Conservation (phyloP, 805 yeast species). For the Cyberlindnera mrakii region DNA sequence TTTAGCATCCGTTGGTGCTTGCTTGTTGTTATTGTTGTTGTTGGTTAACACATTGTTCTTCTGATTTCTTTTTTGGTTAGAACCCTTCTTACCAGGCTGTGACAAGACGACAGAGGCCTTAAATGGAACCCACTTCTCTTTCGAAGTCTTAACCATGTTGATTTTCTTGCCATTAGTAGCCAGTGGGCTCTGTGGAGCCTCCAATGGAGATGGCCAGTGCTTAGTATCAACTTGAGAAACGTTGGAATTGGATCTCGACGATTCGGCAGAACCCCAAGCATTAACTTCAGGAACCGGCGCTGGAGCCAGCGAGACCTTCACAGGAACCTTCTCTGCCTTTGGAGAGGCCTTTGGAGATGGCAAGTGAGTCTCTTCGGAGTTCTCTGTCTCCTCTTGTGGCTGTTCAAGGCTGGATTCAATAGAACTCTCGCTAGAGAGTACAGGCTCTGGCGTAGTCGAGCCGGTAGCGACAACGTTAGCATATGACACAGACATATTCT, state of each 20-base stretch:
- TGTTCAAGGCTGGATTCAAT: slow-evolving; percentile 2
- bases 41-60: slow-evolving; percentile 10
- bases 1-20: slow-evolving; percentile 13
- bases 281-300: slow-evolving; percentile 60
- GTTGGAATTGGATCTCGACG: slow-evolving; percentile 21
- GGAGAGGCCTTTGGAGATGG: slow-evolving; percentile 26
- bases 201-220: slow-evolving; percentile 33
- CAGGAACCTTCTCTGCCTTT: slow-evolving; percentile 15
- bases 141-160: slow-evolving; percentile 23
- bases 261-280: slow-evolving; percentile 47
- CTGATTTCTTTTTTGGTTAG: slow-evolving; percentile 18
- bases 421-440: slow-evolving; percentile 2
- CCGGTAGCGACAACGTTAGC: slow-evolving; percentile 24
- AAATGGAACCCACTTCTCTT: slow-evolving; percentile 71
- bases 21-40: slow-evolving; percentile 7
- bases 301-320: slow-evolving; percentile 40
- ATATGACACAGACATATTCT: slow-evolving; percentile 24
- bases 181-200: slow-evolving; percentile 20
- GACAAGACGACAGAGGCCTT: slow-evolving; percentile 48
- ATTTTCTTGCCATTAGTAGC: slow-evolving; percentile 9
- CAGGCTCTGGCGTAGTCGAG: slow-evolving; percentile 17
- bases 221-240: slow-evolving; percentile 19
- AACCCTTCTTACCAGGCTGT: slow-evolving; percentile 21
- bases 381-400: background rate
- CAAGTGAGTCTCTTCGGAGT: slow-evolving; percentile 10